These are phyloP conservation scores for Crithidia acanthocephali DNA, from an alignment of 208 protist genomes.

Conservation along the genomic window DNA sequence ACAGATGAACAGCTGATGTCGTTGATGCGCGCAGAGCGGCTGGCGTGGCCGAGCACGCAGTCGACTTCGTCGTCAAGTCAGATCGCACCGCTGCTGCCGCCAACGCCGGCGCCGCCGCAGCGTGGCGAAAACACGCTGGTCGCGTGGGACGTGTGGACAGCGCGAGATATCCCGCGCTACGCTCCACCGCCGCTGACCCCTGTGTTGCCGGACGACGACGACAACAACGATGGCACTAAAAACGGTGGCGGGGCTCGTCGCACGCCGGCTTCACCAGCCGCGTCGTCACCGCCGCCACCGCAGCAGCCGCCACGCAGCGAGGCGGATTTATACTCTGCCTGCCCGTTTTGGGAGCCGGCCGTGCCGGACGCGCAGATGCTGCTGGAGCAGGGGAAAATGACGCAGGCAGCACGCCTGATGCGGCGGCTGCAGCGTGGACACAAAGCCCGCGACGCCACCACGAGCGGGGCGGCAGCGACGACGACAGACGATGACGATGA, in stretches of 20 bases:
- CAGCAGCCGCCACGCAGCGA: constrained; percentile 16
- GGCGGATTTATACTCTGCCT: constrained; percentile 40
- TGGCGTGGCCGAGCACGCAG: constrained; percentile 26
- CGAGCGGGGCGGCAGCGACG: background rate
- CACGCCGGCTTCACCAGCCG: background rate
- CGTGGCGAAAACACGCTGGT: constrained; percentile 38
- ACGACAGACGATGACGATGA: background rate
- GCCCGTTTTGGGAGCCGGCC: constrained; percentile 45
- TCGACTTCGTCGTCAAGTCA: background rate
- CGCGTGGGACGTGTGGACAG: constrained; percentile 53
- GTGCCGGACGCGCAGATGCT: constrained; percentile 41
- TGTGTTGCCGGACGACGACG: constrained; percentile 1
- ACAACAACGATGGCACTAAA: background rate
- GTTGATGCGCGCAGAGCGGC: constrained; percentile 43
- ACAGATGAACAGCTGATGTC: constrained; percentile 44
- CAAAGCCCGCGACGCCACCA: background rate
- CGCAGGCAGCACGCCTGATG: constrained; percentile 36
- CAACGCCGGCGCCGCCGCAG: constrained; percentile 55
- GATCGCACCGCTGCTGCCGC: constrained; percentile 40
- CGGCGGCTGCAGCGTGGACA: constrained; percentile 19
- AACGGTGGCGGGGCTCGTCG: background rate
- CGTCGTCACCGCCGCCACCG: background rate
- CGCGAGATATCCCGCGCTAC: constrained; percentile 34
- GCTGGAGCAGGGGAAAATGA: constrained; percentile 56
- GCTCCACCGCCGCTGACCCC: constrained; percentile 7